phyloP scores from a whole-genome alignment of 202 grass and related monocot genomes.

The Bolboschoenoplectus hybrid region DNA sequence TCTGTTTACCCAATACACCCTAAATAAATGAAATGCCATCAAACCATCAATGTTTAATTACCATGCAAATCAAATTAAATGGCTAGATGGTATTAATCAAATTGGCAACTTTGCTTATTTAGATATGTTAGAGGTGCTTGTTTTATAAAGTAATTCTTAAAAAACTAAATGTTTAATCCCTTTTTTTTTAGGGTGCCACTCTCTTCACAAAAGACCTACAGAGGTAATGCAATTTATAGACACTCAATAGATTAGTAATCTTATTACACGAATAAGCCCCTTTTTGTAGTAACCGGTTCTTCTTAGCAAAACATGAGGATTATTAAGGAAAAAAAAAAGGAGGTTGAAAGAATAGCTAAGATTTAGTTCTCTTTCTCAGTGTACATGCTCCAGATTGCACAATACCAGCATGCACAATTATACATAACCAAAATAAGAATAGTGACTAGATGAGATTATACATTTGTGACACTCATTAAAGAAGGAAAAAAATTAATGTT shows the following conservation, averaged over 20 bases:
- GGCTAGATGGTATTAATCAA: background rate
- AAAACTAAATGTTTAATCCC: background rate
- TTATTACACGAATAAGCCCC: background rate
- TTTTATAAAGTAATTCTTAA: background rate
- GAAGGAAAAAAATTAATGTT: background rate
- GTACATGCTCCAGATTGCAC: background rate
- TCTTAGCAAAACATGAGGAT: background rate
- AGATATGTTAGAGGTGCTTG: background rate
- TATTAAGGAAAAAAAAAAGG: background rate
- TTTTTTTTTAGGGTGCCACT: conserved; percentile 69
- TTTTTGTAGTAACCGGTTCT: background rate
- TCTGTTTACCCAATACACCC: background rate
- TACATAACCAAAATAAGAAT: background rate
- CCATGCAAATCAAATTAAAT: background rate
- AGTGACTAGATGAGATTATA: no score
- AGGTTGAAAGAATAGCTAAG: no score
- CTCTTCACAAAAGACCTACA: conserved; percentile 84
- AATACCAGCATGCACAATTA: background rate
- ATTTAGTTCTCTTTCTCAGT: background rate
- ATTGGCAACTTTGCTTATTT: background rate
- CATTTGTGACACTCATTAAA: background rate
- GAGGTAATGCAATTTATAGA: conserved; percentile 50
- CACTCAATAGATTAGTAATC: background rate
- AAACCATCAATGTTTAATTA: background rate
- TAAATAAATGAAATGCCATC: background rate